phyloP scores from a whole-genome alignment of 2,329 filamentous ascomycete species.

The Domatiomyces globalis region DNA sequence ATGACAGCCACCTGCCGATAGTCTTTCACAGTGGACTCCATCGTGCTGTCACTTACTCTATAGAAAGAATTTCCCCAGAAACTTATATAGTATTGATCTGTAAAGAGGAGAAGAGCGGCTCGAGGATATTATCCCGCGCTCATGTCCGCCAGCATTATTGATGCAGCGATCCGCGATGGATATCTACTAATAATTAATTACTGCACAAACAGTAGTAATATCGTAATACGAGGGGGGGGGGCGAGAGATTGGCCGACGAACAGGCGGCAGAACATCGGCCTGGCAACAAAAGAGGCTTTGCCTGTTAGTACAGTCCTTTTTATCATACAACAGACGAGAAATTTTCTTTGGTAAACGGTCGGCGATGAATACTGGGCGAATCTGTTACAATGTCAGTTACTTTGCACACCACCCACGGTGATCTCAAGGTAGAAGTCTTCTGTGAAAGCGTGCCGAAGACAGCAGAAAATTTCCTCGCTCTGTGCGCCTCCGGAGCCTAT shows the following conservation, averaged over 20 bases:
- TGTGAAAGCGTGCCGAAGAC: slow-evolving; percentile 91
- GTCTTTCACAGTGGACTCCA: slow-evolving; percentile 1
- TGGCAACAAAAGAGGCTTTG: no score
- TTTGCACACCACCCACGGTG: slow-evolving; percentile 73
- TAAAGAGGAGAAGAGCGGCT: neutral
- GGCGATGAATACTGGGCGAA: neutral
- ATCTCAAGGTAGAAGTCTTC: slow-evolving; percentile 91
- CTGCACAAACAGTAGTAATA: no score
- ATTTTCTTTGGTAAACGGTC: no score
- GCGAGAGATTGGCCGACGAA: no score
- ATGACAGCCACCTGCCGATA: slow-evolving; percentile 27
- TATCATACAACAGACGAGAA: no score
- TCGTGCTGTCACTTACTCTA: neutral
- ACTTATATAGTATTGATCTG: neutral
- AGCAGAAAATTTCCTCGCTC: slow-evolving; percentile 60
- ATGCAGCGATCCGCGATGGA: no score
- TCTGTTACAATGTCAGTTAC: neutral
- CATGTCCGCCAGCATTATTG: neutral
- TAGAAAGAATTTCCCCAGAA: neutral
- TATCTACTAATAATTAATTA: no score
- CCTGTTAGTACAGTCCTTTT: no score
- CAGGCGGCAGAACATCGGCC: no score
- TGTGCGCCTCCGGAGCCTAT: slow-evolving; percentile 48
- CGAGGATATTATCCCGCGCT: neutral
- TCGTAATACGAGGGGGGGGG: no score